Evolutionary conservation across 1,139 yeast species (phyloP).

Genomic region (Geotrichum carabidarum): DNA sequence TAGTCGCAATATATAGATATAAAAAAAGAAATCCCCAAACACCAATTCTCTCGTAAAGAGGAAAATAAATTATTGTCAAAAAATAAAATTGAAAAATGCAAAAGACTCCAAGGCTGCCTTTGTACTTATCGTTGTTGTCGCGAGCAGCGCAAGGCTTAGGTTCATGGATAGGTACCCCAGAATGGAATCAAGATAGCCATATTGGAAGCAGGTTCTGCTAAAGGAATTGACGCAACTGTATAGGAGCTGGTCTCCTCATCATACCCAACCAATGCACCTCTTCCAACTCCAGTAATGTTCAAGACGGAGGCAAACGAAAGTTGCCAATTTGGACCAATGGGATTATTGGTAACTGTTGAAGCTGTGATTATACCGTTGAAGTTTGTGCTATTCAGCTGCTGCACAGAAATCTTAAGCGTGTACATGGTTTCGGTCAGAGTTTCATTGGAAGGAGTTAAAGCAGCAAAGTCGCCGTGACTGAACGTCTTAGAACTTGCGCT

Average conservation of each 20-base stretch:
- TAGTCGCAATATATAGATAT: too few species aligned
- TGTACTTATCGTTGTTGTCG: too few species aligned
- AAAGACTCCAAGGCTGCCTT: too few species aligned
- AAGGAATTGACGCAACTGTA: slow-evolving; percentile 10
- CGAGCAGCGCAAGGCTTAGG: too few species aligned
- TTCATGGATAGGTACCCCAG: slow-evolving; percentile 12
- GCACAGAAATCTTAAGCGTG: slow-evolving; percentile 13
- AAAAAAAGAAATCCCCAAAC: too few species aligned
- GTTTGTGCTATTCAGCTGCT: slow-evolving; percentile 16
- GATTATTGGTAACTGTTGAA: slow-evolving; percentile 14
- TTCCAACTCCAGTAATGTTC: slow-evolving; percentile 11
- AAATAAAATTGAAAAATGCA: too few species aligned
- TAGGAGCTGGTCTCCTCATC: not conserved
- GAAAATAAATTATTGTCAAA: too few species aligned
- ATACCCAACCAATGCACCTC: slow-evolving; percentile 8
- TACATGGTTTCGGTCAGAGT: slow-evolving; percentile 9
- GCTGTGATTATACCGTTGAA: slow-evolving; percentile 14
- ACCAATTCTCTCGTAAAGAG: too few species aligned
- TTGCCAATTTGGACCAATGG: slow-evolving; percentile 15
- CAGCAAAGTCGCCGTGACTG: slow-evolving; percentile 7
- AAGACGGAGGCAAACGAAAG: slow-evolving; percentile 13
- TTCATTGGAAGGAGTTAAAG: slow-evolving; percentile 10
- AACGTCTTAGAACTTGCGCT: not conserved
- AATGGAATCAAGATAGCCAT: slow-evolving; percentile 18
- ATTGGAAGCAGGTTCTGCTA: slow-evolving; percentile 12